Conservation (phyloP, 345 rosid genomes). For the Syzygium aromaticum region DNA sequence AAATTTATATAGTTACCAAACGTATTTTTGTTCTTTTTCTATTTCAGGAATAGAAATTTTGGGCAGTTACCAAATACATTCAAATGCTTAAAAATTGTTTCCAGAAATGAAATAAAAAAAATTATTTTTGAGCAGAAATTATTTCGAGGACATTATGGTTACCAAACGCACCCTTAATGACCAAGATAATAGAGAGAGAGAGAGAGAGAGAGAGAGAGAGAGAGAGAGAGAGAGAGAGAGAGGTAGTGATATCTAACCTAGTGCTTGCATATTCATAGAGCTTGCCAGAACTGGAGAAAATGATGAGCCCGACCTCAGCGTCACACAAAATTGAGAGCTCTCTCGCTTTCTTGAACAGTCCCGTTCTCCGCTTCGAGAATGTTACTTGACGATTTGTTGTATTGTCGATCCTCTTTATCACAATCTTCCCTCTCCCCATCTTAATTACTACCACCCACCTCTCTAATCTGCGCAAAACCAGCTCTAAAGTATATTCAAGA, state of each 20-base stretch:
- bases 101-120: too few relatives aligned
- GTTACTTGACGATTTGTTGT: conserved; percentile 52
- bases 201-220: background rate
- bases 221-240: background rate
- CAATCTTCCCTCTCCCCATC: conserved; percentile 65
- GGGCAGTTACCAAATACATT: too few relatives aligned
- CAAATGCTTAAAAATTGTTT: too few relatives aligned
- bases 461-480: background rate
- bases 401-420: conserved; percentile 44
- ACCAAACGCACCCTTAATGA: background rate
- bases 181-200: too few relatives aligned
- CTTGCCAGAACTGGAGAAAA: conserved; percentile 47
- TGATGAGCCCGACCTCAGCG: conserved; percentile 38
- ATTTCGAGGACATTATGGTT: too few relatives aligned
- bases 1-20: too few relatives aligned
- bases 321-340: conserved; percentile 51
- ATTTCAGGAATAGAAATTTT: too few relatives aligned
- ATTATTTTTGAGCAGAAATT: too few relatives aligned
- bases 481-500: background rate
- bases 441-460: background rate
- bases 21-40: too few relatives aligned
- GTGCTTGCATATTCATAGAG: conserved; percentile 43
- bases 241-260: conserved; percentile 20
- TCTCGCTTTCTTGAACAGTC: conserved; percentile 37
- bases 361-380: conserved; percentile 44